Base-by-base conservation (phyloP, 2,329 filamentous ascomycete genomes). In the Verticillium alfalfae region DNA sequence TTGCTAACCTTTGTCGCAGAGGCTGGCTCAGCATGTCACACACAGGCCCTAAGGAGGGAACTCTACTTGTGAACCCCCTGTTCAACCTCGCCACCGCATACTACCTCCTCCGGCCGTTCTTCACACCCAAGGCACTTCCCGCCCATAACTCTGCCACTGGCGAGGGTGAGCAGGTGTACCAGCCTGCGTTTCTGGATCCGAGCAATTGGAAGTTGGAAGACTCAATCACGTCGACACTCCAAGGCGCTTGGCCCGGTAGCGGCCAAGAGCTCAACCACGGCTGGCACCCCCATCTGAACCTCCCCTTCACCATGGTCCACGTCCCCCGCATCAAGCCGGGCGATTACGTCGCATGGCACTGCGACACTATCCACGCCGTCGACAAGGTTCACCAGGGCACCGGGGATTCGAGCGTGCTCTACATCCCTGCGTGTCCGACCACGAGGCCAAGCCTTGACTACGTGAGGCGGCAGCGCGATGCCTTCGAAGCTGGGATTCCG, bases 281-380 rank as follows among this genome's bases (percentile, higher is more conserved):
- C 3, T 79, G 88, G 22, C 90, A 93, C 68, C 90, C 90, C 1
- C 88, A 93, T 67, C 79, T 93, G 9, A 79, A 87, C 49, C 81
- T 93, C 5, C 78, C 83, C 5, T 76, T 79, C 26, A 88, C 87
- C 0, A 92, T 93, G 90, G 83, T 92, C 2, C 86, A 90, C 67
- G 78, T 92, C 6, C 90, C 90, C 0, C 75, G 76, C 8, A 88
- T 93, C 8, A 78, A 79, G 55, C 90, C 90, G 0, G 90, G 90
- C 1, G 90, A 93, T 70, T 92, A 88, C 68, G 88, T 96, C 2
- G 87, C 87, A 2, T 96, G 92, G 92, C 92, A 96, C 72, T 94
- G 91, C 72, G 90, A 93, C 70, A 81, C 78, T 3, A 89, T 96
- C 57, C 93, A 97, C 71, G 86, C 92, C 0, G 93, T 97, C 0